These are phyloP conservation scores for Pseudognaphalium luteoalbum DNA, from an alignment of 129 eudicot genomes.

Conservation along the genomic window DNA sequence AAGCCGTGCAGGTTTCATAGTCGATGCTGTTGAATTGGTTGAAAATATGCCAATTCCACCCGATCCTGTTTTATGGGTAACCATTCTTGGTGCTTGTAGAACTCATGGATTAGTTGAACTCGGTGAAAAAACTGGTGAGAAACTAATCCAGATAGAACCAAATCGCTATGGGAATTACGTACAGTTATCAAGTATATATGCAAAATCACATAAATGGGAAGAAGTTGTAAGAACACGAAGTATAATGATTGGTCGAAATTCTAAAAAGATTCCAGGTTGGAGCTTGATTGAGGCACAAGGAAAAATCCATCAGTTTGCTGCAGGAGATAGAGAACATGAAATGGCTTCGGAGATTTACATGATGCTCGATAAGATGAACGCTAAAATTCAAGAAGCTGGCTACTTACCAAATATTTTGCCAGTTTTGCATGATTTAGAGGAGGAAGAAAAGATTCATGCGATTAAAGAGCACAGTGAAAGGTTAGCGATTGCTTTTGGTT, in stretches of 20 bases:
- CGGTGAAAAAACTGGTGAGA: slow-evolving; percentile 18
- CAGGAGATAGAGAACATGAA: slow-evolving; percentile 30
- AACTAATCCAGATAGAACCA: not conserved
- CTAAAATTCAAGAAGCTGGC: not conserved
- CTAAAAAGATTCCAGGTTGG: not conserved
- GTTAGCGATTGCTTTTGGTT: slow-evolving; percentile 40
- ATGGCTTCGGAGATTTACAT: slow-evolving; percentile 24
- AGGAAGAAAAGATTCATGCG: slow-evolving; percentile 35
- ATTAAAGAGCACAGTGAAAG: slow-evolving; percentile 38
- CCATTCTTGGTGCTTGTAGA: slow-evolving; percentile 38
- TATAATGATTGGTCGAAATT: slow-evolving; percentile 12
- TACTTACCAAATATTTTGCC: too few species aligned
- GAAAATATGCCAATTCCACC: slow-evolving; percentile 29
- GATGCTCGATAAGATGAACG: slow-evolving; percentile 23
- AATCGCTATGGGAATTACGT: slow-evolving; percentile 25
- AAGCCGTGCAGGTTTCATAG: slow-evolving; percentile 31
- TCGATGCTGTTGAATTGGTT: slow-evolving; percentile 31
- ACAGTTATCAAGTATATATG: slow-evolving; percentile 29
- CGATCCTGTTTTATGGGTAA: slow-evolving; percentile 38
- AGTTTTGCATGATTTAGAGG: slow-evolving; percentile 24
- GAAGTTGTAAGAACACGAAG: slow-evolving; percentile 37
- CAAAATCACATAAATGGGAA: slow-evolving; percentile 37
- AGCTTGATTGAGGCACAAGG: slow-evolving; percentile 36
- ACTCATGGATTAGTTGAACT: slow-evolving; percentile 32
- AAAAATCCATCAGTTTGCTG: slow-evolving; percentile 27